phyloP scores from a whole-genome alignment of 441 rosid genomes.

The Euphorbia corollata region DNA sequence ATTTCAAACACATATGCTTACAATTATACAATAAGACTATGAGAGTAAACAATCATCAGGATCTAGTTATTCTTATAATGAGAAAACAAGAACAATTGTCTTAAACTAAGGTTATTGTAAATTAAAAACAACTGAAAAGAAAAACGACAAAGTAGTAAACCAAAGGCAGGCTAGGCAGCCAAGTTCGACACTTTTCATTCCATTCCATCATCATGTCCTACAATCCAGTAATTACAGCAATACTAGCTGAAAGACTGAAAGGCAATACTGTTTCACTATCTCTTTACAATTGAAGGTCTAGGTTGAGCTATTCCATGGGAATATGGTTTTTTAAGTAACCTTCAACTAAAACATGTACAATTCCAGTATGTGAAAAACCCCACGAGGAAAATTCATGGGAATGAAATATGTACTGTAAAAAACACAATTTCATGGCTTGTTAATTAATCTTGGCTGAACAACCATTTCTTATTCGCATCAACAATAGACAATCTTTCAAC shows the following conservation, averaged over 20 bases:
- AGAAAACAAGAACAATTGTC: neutral
- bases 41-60: neutral
- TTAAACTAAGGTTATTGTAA: neutral
- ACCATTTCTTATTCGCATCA: neutral
- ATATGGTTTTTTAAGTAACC: neutral
- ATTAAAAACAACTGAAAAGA: neutral
- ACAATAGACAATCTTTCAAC: neutral
- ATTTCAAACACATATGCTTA: neutral
- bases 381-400: neutral
- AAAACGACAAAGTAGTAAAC: constrained; percentile 1
- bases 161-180: neutral
- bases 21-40: neutral
- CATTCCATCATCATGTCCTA: neutral
- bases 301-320: neutral
- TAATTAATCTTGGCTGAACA: neutral
- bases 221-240: neutral
- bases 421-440: neutral
- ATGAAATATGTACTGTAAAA: neutral
- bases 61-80: neutral
- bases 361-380: neutral
- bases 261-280: neutral
- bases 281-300: neutral
- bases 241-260: neutral
- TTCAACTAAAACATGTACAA: neutral
- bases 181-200: neutral